Conservation (phyloP, 805 yeast species). For the Teunomyces tritomae region DNA sequence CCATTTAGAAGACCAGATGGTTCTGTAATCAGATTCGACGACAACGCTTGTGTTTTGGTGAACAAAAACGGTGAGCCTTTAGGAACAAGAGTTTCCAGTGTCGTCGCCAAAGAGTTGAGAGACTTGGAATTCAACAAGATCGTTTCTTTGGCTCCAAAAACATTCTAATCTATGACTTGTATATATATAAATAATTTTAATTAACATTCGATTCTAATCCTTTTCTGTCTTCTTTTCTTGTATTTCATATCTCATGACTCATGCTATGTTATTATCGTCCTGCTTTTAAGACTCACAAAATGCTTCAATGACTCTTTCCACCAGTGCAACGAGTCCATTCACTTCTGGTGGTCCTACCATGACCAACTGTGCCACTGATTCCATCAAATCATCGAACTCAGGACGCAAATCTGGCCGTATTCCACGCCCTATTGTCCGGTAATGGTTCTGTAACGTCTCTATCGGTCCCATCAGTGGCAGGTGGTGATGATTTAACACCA, state of each 20-base stretch:
- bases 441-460: not conserved
- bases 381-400: slow-evolving; percentile 14
- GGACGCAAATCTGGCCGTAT: slow-evolving; percentile 7
- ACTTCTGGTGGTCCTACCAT: slow-evolving; percentile 11
- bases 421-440: not conserved
- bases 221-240: not conserved
- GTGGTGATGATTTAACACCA: too few species aligned
- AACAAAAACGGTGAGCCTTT: slow-evolving; percentile 92
- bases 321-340: slow-evolving; percentile 17
- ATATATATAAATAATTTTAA: not conserved
- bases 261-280: not conserved
- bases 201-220: too few species aligned
- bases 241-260: not conserved
- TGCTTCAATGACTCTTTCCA: slow-evolving; percentile 15
- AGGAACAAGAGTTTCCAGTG: slow-evolving; percentile 88
- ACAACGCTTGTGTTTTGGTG: slow-evolving; percentile 93
- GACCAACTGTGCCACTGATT: slow-evolving; percentile 11
- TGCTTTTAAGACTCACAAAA: slow-evolving; percentile 4
- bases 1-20: slow-evolving; percentile 81
- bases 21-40: slow-evolving; percentile 81
- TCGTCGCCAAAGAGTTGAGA: slow-evolving; percentile 87
- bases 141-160: slow-evolving; percentile 84
- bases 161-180: slow-evolving; percentile 9
- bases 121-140: slow-evolving; percentile 82
- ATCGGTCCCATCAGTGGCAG: not conserved